phyloP scores from a whole-genome alignment of 257 asterid species.

The Primulina tabacum region DNA sequence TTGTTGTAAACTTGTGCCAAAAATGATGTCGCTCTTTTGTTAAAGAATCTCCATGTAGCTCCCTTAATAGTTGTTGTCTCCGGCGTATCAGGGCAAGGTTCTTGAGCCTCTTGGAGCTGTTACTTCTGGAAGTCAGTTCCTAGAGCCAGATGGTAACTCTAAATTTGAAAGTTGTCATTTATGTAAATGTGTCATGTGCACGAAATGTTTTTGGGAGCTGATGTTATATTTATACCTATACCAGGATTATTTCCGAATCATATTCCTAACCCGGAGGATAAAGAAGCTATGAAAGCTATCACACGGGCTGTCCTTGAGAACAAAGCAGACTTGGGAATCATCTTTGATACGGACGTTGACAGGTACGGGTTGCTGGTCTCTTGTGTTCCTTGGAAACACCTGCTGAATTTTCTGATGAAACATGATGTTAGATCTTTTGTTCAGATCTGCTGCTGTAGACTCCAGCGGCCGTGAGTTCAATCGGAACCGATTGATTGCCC shows the following conservation, averaged over 20 bases:
- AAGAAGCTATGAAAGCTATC: slow-evolving; percentile 91
- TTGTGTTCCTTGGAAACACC: slow-evolving; percentile 13
- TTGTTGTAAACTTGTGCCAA: neutral
- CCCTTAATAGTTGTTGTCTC: slow-evolving; percentile 22
- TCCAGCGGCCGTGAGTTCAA: slow-evolving; percentile 83
- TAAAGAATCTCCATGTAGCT: slow-evolving; percentile 14
- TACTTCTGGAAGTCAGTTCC: slow-evolving; percentile 94
- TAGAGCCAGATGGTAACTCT: slow-evolving; percentile 91
- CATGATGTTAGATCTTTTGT: slow-evolving; percentile 20
- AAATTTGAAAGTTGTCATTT: slow-evolving; percentile 18
- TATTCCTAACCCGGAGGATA: slow-evolving; percentile 98
- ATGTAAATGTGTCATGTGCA: slow-evolving; percentile 3
- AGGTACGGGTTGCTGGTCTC: slow-evolving; percentile 46
- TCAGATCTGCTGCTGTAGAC: slow-evolving; percentile 99
- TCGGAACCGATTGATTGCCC: slow-evolving; percentile 93
- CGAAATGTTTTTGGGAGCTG: slow-evolving; percentile 15
- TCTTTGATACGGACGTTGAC: slow-evolving; percentile 98
- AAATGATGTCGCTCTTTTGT: slow-evolving; percentile 13
- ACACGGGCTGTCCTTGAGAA: slow-evolving; percentile 78
- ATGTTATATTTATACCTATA: slow-evolving; percentile 23
- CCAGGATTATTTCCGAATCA: slow-evolving; percentile 96
- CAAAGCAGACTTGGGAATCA: slow-evolving; percentile 93
- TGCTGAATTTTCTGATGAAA: slow-evolving; percentile 21
- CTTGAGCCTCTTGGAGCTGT: slow-evolving; percentile 95
- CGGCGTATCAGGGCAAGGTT: slow-evolving; percentile 76